phyloP scores from a whole-genome alignment of 2,329 filamentous ascomycete genomes.

The Byssochlamys sp. region DNA sequence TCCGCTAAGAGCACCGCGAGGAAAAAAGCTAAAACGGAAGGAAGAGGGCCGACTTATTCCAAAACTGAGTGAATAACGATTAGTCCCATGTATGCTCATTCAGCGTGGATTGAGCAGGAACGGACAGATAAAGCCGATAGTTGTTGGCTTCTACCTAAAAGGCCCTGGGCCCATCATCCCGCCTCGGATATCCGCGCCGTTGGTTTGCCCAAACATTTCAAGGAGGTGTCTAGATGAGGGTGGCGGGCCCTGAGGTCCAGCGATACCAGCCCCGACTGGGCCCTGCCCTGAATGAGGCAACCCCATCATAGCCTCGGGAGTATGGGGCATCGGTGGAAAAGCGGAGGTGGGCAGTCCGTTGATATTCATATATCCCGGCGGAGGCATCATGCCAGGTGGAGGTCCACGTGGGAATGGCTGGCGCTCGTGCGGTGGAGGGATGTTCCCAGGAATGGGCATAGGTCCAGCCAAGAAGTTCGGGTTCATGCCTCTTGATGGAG shows the following conservation, averaged over 20 bases:
- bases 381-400: conserved; percentile 37
- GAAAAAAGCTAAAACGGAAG: neutral
- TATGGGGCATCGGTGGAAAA: conserved; percentile 32
- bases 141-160: conserved; percentile 19
- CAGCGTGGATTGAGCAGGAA: neutral
- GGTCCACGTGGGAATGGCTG: conserved; percentile 30
- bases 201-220: conserved; percentile 35
- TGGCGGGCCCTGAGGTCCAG: conserved; percentile 28
- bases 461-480: conserved; percentile 28
- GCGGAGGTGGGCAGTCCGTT: conserved; percentile 30
- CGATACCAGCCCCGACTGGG: conserved; percentile 26
- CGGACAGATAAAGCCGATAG: neutral
- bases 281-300: conserved; percentile 24
- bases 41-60: neutral
- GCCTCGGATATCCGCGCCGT: conserved; percentile 21
- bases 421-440: conserved; percentile 27
- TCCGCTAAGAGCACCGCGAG: neutral
- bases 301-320: conserved; percentile 29
- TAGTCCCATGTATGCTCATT: neutral
- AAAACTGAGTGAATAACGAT: neutral
- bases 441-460: conserved; percentile 26
- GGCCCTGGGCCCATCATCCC: conserved; percentile 29
- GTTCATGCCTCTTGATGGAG: conserved; percentile 27
- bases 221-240: conserved; percentile 32
- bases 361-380: conserved; percentile 34